Evolutionary conservation across 2,329 filamentous ascomycete genomes (phyloP).

Genomic region (Aspergillus sp.): DNA sequence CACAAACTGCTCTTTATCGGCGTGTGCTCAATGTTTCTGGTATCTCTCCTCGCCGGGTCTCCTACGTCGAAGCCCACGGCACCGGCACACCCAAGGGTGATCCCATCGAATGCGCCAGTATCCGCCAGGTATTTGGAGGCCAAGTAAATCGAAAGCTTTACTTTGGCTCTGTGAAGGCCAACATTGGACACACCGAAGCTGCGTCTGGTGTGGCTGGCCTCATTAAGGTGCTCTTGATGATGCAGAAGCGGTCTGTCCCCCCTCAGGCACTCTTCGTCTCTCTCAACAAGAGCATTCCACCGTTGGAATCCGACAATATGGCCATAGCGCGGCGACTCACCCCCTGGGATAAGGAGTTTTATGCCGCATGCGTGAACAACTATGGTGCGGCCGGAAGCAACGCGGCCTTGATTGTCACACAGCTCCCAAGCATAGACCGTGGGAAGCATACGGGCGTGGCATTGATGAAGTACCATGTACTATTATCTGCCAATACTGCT

Average conservation of each 20-base stretch:
- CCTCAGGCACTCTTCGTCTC: not conserved
- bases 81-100: not conserved
- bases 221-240: not conserved
- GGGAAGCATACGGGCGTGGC: not conserved
- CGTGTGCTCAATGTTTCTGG: constrained; percentile 32
- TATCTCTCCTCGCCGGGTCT: constrained; percentile 28
- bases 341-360: not conserved
- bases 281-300: not conserved
- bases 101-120: not conserved
- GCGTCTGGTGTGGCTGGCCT: not conserved
- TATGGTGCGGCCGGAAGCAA: not conserved
- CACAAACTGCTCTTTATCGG: constrained; percentile 36
- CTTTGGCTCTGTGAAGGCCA: not conserved
- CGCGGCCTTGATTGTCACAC: not conserved
- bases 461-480: not conserved
- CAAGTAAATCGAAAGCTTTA: not conserved
- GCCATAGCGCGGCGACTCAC: not conserved
- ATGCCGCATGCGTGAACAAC: not conserved
- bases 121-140: not conserved
- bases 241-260: not conserved
- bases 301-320: not conserved
- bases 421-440: not conserved
- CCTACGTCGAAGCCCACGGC: not conserved
- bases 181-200: not conserved
- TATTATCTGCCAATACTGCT: not conserved